A percentile compares a stretch with the other conserved stretches of the same genome.
Conservation (phyloP, 139 green algal genomes). For the Raphidocelis subcapitata region DNA sequence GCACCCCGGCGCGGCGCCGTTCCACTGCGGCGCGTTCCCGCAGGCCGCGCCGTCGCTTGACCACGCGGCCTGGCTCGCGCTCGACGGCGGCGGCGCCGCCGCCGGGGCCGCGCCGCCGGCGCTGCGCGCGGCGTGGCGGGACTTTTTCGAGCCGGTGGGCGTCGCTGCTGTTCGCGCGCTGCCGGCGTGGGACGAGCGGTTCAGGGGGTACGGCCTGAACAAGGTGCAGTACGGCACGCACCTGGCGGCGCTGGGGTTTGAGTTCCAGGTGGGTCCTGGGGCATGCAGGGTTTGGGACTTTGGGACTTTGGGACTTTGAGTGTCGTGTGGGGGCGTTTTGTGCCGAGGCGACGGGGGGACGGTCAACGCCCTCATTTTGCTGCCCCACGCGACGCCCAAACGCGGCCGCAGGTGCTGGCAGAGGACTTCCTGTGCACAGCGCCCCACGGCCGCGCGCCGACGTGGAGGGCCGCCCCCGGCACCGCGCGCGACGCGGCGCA, state of each 20-base stretch:
- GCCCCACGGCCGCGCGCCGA: constrained; percentile 12
- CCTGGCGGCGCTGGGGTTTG: constrained; percentile 12
- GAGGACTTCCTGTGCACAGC: constrained; percentile 21
- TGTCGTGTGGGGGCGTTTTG: not conserved
- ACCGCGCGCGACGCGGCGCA: constrained; percentile 2
- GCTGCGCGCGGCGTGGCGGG: not conserved
- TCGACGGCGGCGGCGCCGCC: not conserved
- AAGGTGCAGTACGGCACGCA: constrained; percentile 45
- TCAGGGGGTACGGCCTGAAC: constrained; percentile 49
- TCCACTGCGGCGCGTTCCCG: constrained; percentile 26
- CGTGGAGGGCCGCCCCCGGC: constrained; percentile 10
- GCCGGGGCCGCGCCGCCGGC: no score
- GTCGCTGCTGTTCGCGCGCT: constrained; percentile 10
- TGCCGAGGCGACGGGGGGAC: not conserved
- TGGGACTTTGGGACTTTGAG: not conserved
- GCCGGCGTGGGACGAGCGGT: constrained; percentile 26
- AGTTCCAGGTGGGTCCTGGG: constrained; percentile 26
- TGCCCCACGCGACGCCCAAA: not conserved
- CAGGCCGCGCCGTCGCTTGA: constrained; percentile 1
- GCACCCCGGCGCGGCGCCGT: constrained; percentile 1
- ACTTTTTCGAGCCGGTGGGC: constrained; percentile 21
- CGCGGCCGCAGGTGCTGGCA: constrained; percentile 9
- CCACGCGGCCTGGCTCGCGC: not conserved
- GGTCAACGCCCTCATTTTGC: not conserved
- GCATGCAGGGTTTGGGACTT: not conserved